Evolutionary conservation across 2,329 filamentous ascomycete species (phyloP).

Genomic region (Raffaelea albimanens): DNA sequence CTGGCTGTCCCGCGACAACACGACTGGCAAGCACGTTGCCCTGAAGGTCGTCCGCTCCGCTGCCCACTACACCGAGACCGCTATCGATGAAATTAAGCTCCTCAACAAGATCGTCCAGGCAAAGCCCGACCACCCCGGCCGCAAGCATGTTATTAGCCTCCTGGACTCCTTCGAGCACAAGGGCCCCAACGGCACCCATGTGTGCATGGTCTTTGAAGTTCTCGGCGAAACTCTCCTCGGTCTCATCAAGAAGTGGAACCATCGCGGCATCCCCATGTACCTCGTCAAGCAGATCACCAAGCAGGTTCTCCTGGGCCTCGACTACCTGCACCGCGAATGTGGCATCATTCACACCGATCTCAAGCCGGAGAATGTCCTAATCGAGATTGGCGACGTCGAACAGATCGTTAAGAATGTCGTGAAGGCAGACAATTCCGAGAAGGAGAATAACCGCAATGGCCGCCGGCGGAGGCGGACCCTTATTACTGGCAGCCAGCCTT

Average conservation of each 20-base stretch:
- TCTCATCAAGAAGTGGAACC: constrained; percentile 97
- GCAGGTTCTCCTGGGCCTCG: constrained; percentile 87
- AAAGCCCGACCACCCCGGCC: constrained; percentile 87
- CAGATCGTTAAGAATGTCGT: constrained; percentile 96
- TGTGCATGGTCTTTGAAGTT: constrained; percentile 99
- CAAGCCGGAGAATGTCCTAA: constrained; percentile 96
- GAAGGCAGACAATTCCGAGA: constrained; percentile 64
- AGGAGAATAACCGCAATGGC: constrained; percentile 88
- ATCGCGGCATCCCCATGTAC: constrained; percentile 90
- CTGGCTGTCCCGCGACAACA: constrained; percentile 75
- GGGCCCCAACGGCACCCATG: constrained; percentile 89
- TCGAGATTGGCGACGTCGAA: constrained; percentile 97
- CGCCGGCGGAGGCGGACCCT: constrained; percentile 81
- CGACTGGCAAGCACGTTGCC: constrained; percentile 85
- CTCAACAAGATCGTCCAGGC: constrained; percentile 94
- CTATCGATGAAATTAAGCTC: constrained; percentile 97
- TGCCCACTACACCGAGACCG: constrained; percentile 97
- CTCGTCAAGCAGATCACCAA: constrained; percentile 98
- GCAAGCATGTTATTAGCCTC: constrained; percentile 90
- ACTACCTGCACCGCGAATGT: constrained; percentile 95
- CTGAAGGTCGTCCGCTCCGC: constrained; percentile 96
- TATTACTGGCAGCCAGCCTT: constrained; percentile 92
- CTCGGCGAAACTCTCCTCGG: constrained; percentile 90
- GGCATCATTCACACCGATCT: constrained; percentile 98
- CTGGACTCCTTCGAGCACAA: constrained; percentile 97